Base-by-base conservation (phyloP, 495 filamentous ascomycete species). In the Aspergillus nidulans region DNA sequence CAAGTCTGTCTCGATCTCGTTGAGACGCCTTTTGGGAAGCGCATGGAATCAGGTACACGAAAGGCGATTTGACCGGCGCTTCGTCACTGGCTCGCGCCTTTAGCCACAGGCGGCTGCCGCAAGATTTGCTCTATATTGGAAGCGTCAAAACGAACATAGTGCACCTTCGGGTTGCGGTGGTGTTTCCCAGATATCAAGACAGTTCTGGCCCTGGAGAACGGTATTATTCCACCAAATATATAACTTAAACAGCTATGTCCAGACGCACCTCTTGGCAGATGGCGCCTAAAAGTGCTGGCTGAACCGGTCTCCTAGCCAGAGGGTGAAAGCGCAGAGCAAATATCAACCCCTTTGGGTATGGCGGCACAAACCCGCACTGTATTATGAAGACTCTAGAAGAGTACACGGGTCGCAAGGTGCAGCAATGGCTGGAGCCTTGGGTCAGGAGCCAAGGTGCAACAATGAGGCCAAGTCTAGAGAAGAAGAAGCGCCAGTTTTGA, bases 71-170 rank as follows among this genome's bases (percentile, higher is more conserved):
- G 0, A 58, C 71, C 18, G 78, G 81, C 51, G 61, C 68, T 10
- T 53, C 49, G 0, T 79, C 77, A 66, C 80, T 25, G 73, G 65
- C 0, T 63, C 65, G 1, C 9, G 66, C 76, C 1, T 82, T 83
- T 45, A 0, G 28, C 68, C 1, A 32, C 34, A 4, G 63, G 72
- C 23, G 65, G 66, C 26, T 13, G 32, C 36, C 3, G 20, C 26
- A 49, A 41, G 30, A 39, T 9, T 16, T 18, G n/a, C 24, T 47
- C n/a, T 16, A 23, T 2, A 6, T 28, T 21, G 28, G n/a, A 7
- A 19, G 30, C 15, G 63, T 77, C n/a, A 83, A 82, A 51, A 70
- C 77, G 3, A 75, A 77, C 26, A 56, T 82, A 53, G 80, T 81
- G 0, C 81, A 83, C 58, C 26, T 24, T 1, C 24, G 50, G 18